These are phyloP conservation scores for Mycosphaerelloides madeirae DNA, from an alignment of 2,329 filamentous ascomycete species.

Conservation along the genomic window DNA sequence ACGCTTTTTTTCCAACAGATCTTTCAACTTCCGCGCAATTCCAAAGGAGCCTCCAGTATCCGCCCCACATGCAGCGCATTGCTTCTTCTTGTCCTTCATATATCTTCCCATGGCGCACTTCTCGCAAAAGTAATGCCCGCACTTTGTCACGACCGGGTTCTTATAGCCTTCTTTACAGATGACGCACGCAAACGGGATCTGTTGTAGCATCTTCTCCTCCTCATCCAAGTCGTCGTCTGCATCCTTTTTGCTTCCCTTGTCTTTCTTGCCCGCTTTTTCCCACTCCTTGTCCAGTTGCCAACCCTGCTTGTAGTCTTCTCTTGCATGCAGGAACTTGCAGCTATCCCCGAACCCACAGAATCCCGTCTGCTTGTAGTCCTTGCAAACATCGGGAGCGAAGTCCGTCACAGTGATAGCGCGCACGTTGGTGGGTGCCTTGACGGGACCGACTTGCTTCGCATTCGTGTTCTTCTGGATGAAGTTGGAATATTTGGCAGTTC, in stretches of 20 bases:
- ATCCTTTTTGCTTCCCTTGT: slow-evolving; percentile 53
- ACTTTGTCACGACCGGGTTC: slow-evolving; percentile 78
- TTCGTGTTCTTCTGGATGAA: slow-evolving; percentile 81
- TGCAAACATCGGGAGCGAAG: slow-evolving; percentile 89
- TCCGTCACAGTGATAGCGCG: slow-evolving; percentile 86
- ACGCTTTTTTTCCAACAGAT: slow-evolving; percentile 69
- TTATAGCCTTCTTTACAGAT: slow-evolving; percentile 78
- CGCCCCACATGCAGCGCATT: slow-evolving; percentile 77
- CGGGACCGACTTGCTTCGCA: slow-evolving; percentile 66
- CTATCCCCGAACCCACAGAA: slow-evolving; percentile 70
- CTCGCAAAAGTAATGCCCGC: slow-evolving; percentile 95
- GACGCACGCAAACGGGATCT: slow-evolving; percentile 84
- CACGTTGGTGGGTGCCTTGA: slow-evolving; percentile 85
- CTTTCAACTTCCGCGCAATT: slow-evolving; percentile 74
- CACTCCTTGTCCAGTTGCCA: slow-evolving; percentile 95
- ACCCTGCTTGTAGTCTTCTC: slow-evolving; percentile 79
- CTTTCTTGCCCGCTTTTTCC: slow-evolving; percentile 68
- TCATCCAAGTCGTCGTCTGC: slow-evolving; percentile 49
- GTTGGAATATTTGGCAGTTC: slow-evolving; percentile 64
- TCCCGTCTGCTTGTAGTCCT: slow-evolving; percentile 82
- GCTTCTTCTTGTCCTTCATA: slow-evolving; percentile 69
- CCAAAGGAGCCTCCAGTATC: slow-evolving; percentile 90
- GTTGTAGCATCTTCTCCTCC: slow-evolving; percentile 69
- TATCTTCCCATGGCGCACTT: slow-evolving; percentile 82
- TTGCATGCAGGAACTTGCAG: slow-evolving; percentile 75